Evolutionary conservation across 1,284 basidiomycete species (phyloP).

Genomic region (Sporisorium reilianum): DNA sequence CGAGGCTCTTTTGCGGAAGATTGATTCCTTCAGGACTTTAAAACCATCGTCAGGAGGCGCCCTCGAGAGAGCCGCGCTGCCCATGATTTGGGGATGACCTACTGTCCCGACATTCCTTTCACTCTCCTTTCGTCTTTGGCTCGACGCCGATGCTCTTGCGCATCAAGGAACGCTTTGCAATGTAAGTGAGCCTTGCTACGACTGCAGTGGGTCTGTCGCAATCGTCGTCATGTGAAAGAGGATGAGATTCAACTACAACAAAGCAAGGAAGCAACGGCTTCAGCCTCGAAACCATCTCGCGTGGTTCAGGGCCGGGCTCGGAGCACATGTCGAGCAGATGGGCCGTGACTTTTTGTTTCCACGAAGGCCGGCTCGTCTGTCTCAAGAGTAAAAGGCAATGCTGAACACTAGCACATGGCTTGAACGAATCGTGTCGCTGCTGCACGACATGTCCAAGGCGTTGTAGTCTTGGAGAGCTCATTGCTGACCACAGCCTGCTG

Average conservation of each 20-base stretch:
- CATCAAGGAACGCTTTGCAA: neutral
- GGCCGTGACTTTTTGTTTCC: neutral
- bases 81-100: conserved; percentile 60
- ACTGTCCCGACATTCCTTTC: conserved; percentile 44
- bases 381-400: conserved; percentile 54
- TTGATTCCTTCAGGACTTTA: conserved; percentile 43
- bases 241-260: neutral
- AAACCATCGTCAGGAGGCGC: conserved; percentile 59
- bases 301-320: conserved; percentile 4
- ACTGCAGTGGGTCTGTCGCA: neutral
- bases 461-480: neutral
- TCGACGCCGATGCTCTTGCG: neutral
- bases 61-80: conserved; percentile 44
- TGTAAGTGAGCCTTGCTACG: conserved; percentile 20
- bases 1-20: conserved; percentile 48
- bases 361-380: neutral
- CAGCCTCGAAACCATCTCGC: neutral
- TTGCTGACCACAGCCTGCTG: conserved; percentile 7
- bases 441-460: neutral
- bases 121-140: neutral
- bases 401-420: conserved; percentile 17
- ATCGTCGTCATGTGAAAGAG: conserved; percentile 1
- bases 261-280: conserved; percentile 29
- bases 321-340: conserved; percentile 34
- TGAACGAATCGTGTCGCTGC: no score